Evolutionary conservation across 108 stramenopile genomes (phyloP).

Genomic region (Mediolabrus comicus): DNA sequence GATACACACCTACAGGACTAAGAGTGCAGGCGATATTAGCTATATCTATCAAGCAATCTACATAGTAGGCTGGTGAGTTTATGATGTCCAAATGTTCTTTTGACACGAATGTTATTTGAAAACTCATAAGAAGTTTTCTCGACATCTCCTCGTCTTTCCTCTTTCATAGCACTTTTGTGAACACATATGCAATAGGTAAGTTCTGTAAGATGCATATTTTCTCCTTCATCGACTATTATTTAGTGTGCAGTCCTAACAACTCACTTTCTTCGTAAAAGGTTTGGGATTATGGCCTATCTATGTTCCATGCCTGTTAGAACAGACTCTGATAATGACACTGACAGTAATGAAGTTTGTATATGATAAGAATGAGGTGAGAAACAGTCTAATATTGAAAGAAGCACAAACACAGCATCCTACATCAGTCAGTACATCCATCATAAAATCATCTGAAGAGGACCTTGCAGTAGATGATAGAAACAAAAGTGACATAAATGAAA

Average conservation of each 20-base stretch:
- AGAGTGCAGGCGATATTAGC: constrained; percentile 14
- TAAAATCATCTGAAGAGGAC: not conserved
- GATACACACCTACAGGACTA: constrained; percentile 10
- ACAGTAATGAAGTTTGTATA: constrained; percentile 29
- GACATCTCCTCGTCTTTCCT: not conserved
- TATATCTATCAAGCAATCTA: constrained; percentile 24
- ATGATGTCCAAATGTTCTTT: not conserved
- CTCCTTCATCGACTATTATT: no score
- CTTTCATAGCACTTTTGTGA: constrained; percentile 7
- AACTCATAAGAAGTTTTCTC: not conserved
- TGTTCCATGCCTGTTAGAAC: constrained; percentile 18
- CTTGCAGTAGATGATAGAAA: not conserved
- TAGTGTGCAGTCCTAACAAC: no score
- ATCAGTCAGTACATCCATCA: not conserved
- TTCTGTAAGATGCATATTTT: no score
- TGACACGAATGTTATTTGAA: not conserved
- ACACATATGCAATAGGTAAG: constrained; percentile 22
- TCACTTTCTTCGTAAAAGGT: no score
- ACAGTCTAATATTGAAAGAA: not conserved
- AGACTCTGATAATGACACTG: constrained; percentile 8
- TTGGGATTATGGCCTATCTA: constrained; percentile 17
- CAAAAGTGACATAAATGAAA: not conserved
- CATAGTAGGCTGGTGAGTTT: constrained; percentile 8
- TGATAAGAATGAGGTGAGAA: not conserved
- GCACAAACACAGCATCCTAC: not conserved